phyloP scores from a whole-genome alignment of 495 filamentous ascomycete species.

The Rhypophila decipiens region DNA sequence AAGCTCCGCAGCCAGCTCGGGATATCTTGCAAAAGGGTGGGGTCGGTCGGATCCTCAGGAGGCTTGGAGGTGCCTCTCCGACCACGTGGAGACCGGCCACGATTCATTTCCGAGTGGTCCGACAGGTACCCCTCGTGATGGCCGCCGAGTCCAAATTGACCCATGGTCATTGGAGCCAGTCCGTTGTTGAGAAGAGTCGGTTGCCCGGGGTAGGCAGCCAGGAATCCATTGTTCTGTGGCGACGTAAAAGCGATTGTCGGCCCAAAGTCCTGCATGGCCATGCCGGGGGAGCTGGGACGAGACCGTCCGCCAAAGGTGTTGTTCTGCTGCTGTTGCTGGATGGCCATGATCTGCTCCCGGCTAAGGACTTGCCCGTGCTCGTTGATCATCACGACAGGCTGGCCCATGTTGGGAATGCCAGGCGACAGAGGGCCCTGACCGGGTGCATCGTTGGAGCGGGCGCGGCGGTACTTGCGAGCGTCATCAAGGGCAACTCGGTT shows the following conservation, averaged over 20 bases:
- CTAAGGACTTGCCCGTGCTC: slow-evolving; percentile 83
- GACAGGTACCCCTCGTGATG: slow-evolving; percentile 82
- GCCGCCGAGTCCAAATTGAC: slow-evolving; percentile 63
- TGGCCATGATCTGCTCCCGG: slow-evolving; percentile 76
- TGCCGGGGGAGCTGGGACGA: slow-evolving; percentile 85
- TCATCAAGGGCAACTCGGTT: slow-evolving; percentile 97
- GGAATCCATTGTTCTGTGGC: slow-evolving; percentile 91
- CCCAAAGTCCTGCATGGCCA: slow-evolving; percentile 69
- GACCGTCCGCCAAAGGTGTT: slow-evolving; percentile 75
- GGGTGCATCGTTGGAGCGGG: slow-evolving; percentile 82
- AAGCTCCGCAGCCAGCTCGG: slow-evolving; percentile 93
- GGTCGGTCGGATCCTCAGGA: slow-evolving; percentile 94
- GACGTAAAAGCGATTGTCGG: slow-evolving; percentile 72
- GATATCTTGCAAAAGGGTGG: slow-evolving; percentile 85
- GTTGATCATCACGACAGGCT: slow-evolving; percentile 81
- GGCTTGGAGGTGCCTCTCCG: slow-evolving; percentile 93
- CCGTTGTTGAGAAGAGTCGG: slow-evolving; percentile 70
- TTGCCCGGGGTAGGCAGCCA: slow-evolving; percentile 76
- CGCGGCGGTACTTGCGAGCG: slow-evolving; percentile 85
- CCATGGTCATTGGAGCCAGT: slow-evolving; percentile 63
- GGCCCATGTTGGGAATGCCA: slow-evolving; percentile 46
- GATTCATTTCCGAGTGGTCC: slow-evolving; percentile 83
- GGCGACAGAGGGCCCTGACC: slow-evolving; percentile 38
- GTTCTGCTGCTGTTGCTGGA: slow-evolving; percentile 59
- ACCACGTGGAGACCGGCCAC: slow-evolving; percentile 88